Base-by-base conservation (phyloP, 2,329 filamentous ascomycete genomes). In the Beauveria rudraprayagi region DNA sequence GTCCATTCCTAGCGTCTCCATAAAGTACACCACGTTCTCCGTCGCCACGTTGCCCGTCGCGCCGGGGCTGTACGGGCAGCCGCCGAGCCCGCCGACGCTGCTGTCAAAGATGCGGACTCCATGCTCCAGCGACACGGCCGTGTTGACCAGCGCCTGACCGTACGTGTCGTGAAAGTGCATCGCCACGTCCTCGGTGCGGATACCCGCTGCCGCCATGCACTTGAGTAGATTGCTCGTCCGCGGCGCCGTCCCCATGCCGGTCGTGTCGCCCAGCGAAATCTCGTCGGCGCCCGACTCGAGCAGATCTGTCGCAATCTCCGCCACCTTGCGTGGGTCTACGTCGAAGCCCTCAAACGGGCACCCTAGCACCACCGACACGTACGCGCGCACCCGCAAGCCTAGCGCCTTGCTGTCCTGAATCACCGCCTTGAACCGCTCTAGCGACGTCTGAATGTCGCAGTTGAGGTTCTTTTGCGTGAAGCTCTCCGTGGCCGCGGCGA, bases 81-180 rank as follows among this genome's bases (percentile, higher is more conserved):
- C 91, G 1, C 91, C 91, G 0, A 96, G 78, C 0, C 91, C 91
- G 2, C 84, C 89, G 1, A 95, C 89, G 58, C 88, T 90, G 65
- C 83, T 84, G 70, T 96, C 91, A 70, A 95, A 94, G 0, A 84
- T 89, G 37, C 89, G 77, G 46, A 95, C 83, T 0, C 91, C 91
- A 66, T 89, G 84, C 70, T 91, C 88, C 34, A 94, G 81, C 43
- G 87, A 86, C 0, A 92, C 86, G 11, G 90, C 85, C 5, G 87
- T 87, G 70, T 95, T 95, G 8, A 91, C 87, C n/a, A 93, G 77
- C 1, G 90, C 91, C 76, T 92, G 88, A 1, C 90, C 91, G 70
- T 92, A 93, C 1, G 91, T 95, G 70, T 96, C 90, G 72, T 96
- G 91, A 69, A 95, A 93, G 73, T 96, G 91, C 76, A 92, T 85